These are phyloP conservation scores for Ceratocystiopsis sp. DNA, from an alignment of 2,329 filamentous ascomycete genomes.

Conservation along the genomic window DNA sequence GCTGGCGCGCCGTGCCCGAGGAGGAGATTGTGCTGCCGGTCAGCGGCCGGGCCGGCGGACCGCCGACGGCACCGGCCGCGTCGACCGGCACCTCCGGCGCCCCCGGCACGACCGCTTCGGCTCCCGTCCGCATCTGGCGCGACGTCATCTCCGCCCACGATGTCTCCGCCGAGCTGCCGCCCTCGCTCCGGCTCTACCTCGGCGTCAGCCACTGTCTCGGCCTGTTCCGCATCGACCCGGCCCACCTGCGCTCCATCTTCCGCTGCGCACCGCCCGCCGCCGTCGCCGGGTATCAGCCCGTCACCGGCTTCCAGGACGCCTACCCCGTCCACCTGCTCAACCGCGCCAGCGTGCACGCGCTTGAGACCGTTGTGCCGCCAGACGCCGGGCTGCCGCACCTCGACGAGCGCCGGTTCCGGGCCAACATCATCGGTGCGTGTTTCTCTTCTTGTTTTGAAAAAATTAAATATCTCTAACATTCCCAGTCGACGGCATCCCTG, in stretches of 20 bases:
- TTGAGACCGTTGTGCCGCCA: slow-evolving; percentile 38
- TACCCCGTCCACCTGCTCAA: slow-evolving; percentile 56
- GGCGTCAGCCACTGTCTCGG: slow-evolving; percentile 49
- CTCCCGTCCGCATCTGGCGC: slow-evolving; percentile 49
- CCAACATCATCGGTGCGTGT: slow-evolving; percentile 49
- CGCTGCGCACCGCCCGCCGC: slow-evolving; percentile 41
- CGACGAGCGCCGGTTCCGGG: slow-evolving; percentile 47
- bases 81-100: too few species aligned
- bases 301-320: slow-evolving; percentile 54
- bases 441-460: background rate
- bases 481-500: slow-evolving; percentile 32
- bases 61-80: too few species aligned
- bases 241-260: slow-evolving; percentile 39
- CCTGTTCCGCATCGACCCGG: slow-evolving; percentile 50
- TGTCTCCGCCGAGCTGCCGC: slow-evolving; percentile 39
- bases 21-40: slow-evolving; percentile 51
- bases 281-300: slow-evolving; percentile 44
- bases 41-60: slow-evolving; percentile 12
- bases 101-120: background rate
- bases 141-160: slow-evolving; percentile 38
- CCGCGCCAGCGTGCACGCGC: slow-evolving; percentile 43
- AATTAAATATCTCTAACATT: background rate
- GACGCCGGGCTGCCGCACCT: slow-evolving; percentile 31
- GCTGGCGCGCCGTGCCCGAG: slow-evolving; percentile 34
- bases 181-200: slow-evolving; percentile 46